Evolutionary conservation across 73 alveolate genomes (phyloP), one percentile per base, ranked within the genome.

Genomic region (Tetrahymena elliotti): DNA sequence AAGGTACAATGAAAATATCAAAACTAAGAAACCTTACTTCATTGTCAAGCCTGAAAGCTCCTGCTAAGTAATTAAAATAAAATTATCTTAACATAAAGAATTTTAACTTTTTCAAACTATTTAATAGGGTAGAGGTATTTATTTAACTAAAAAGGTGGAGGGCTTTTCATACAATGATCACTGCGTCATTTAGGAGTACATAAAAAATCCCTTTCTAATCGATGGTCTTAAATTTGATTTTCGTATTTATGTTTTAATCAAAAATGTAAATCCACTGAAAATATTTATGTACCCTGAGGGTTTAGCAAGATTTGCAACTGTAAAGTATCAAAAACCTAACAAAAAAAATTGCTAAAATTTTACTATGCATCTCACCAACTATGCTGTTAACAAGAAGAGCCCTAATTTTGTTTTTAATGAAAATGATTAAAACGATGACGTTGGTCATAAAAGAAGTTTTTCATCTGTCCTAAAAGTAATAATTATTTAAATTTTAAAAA

Each of bases 191-290:
- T 98, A 99, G 95, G 97, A 97, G 95, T 99, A 99, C 97, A 94
- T 99, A 8, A 88, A 97, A 13, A 97, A 96, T 92, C 99, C 99
- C 27, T 98, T 95, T 95, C 95, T 99, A 92, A 97, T 99, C 31
- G 99, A 98, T 88, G 99, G 99, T 24, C 96, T 98, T 92, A 99
- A 99, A 97, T 99, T 99, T 94, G 99, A 99, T 96, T 96, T 99
- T 34, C 93, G 98, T 96, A 97, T 99, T 31, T 98, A 98, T 94
- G 98, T 97, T n/a, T 93, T 98, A 38, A 95, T 98, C 1, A 95
- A 97, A 38, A 96, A 98, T 3, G 94, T 97, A 22, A 96, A 98
- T 95, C 99, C 99, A 35, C 93, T 98, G 13, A 97, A 98, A 92
- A 96, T 98, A 94, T 98, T 97, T 95, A 95, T 98, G 96, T 98